Evolutionary conservation across 495 filamentous ascomycete genomes (phyloP).

Genomic region (Hypoxylon lenormandii): DNA sequence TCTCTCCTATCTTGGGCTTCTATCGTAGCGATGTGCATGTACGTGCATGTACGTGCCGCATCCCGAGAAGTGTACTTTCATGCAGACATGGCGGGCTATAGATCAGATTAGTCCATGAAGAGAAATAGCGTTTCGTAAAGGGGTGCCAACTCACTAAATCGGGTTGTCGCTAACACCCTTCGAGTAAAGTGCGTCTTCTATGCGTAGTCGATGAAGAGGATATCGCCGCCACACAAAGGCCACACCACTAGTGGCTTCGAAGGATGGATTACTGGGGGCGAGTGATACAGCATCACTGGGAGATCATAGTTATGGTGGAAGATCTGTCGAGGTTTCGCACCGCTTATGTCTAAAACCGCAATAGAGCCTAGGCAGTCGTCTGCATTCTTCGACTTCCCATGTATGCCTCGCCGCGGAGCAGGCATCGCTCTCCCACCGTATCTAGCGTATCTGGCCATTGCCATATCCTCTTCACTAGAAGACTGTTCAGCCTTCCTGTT

Average conservation of each 20-base stretch:
- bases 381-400: not conserved
- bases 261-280: constrained; percentile 5
- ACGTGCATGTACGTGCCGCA: too few species aligned
- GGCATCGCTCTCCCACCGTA: not conserved
- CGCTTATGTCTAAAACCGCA: constrained; percentile 1
- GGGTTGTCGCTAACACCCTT: constrained; percentile 2
- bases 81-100: constrained; percentile 8
- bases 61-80: constrained; percentile 8
- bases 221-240: constrained; percentile 10
- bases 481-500: not conserved
- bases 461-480: not conserved
- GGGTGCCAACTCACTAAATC: not conserved
- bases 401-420: not conserved
- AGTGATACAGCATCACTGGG: constrained; percentile 7
- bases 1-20: constrained; percentile 6
- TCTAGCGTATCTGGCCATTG: not conserved
- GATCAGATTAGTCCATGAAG: not conserved
- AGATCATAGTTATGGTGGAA: constrained; percentile 6
- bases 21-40: constrained; percentile 14
- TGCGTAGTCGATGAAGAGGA: constrained; percentile 5
- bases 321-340: not conserved
- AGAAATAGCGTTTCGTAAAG: not conserved
- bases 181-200: constrained; percentile 3
- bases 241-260: constrained; percentile 8
- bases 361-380: not conserved